phyloP scores from a whole-genome alignment of 139 green algal species.

The Zygnema circumcarinatum region DNA sequence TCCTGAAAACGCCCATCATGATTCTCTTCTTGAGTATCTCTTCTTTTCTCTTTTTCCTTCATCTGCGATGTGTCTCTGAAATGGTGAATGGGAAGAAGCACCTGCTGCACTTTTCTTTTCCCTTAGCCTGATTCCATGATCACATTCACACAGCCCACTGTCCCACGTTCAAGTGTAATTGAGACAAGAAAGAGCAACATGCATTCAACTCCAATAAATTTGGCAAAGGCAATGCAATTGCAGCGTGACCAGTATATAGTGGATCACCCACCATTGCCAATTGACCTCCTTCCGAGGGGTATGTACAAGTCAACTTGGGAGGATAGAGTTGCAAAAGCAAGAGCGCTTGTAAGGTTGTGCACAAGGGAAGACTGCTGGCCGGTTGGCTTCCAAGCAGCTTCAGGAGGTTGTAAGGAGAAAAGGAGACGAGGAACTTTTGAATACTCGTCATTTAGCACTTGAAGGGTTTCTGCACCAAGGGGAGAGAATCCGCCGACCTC shows the following conservation, averaged over 20 bases:
- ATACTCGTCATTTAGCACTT: constrained; percentile 31
- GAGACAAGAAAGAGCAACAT: too few species aligned
- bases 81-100: too few species aligned
- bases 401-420: constrained; percentile 45
- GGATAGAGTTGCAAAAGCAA: constrained; percentile 13
- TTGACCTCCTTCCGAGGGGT: constrained; percentile 1
- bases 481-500: constrained; percentile 29
- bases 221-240: too few species aligned
- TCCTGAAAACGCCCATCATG: not conserved
- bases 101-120: too few species aligned
- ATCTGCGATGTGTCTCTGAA: too few species aligned
- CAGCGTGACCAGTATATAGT: too few species aligned
- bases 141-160: too few species aligned
- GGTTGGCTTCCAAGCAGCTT: not conserved
- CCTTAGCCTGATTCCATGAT: too few species aligned
- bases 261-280: not conserved
- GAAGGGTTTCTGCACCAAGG: not conserved
- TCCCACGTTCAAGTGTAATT: too few species aligned
- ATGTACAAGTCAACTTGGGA: not conserved
- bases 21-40: not conserved
- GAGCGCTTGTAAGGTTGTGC: not conserved
- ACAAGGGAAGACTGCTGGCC: not conserved
- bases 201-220: too few species aligned
- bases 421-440: constrained; percentile 26
- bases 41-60: not conserved